phyloP scores from a whole-genome alignment of 2,329 filamentous ascomycete genomes.

The Diaporthe velutina region DNA sequence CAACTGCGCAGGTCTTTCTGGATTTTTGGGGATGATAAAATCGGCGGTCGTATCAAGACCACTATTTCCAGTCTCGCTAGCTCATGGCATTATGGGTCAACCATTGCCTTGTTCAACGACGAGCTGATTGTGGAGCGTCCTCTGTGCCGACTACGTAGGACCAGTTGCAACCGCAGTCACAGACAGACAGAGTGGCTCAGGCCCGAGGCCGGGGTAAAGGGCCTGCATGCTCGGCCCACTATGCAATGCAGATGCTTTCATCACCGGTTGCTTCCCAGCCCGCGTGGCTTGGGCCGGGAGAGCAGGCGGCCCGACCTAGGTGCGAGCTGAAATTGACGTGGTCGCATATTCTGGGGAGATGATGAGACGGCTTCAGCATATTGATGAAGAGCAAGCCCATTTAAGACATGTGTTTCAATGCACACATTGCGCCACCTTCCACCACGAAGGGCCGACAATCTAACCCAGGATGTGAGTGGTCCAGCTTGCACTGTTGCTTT shows the following conservation, averaged over 20 bases:
- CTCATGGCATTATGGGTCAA: not conserved
- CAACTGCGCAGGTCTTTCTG: not conserved
- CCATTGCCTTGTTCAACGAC: not conserved
- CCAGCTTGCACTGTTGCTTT: not conserved
- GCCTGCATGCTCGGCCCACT: slow-evolving; percentile 23
- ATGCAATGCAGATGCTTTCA: slow-evolving; percentile 18
- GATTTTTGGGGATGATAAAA: not conserved
- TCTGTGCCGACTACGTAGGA: not conserved
- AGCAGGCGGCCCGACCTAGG: slow-evolving; percentile 7
- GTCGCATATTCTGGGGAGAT: not conserved
- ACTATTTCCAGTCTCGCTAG: not conserved
- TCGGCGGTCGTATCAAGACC: not conserved
- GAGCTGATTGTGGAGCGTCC: not conserved
- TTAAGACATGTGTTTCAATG: not conserved
- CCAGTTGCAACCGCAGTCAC: not conserved
- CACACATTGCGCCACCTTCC: not conserved
- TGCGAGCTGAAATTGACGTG: not conserved
- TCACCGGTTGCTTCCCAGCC: slow-evolving; percentile 19
- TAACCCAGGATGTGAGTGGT: no score
- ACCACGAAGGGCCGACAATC: not conserved
- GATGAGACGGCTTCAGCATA: not conserved
- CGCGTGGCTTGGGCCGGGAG: slow-evolving; percentile 26
- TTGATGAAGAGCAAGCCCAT: not conserved
- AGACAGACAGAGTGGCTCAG: slow-evolving; percentile 6
- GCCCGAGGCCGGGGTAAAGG: not conserved